Base-by-base conservation (phyloP, 164 flowering plant genomes). In the Hamamelis virginiana region DNA sequence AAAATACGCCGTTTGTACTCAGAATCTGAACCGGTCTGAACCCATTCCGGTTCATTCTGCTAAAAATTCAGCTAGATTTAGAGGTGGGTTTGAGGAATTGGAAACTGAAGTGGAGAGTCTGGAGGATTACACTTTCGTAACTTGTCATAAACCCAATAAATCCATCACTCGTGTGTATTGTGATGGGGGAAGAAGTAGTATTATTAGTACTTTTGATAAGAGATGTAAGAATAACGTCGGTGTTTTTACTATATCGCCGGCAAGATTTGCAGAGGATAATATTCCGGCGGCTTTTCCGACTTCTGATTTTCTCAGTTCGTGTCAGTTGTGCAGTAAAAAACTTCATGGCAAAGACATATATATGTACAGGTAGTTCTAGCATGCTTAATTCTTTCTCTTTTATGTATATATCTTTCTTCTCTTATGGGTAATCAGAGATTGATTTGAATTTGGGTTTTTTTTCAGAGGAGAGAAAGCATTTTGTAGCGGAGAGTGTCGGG, bases 391-490 rank as follows among this genome's bases (percentile, higher is more conserved):
- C n/a, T 6, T 50, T 15, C n/a, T 15, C 5, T n/a, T n/a, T n/a
- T n/a, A n/a, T n/a, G n/a, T n/a, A n/a, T n/a, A n/a, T n/a, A n/a
- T n/a, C n/a, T n/a, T n/a, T n/a, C n/a, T n/a, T n/a, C n/a, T n/a
- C n/a, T n/a, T n/a, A n/a, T n/a, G n/a, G n/a, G n/a, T n/a, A n/a
- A n/a, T n/a, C n/a, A n/a, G n/a, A n/a, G n/a, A n/a, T n/a, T n/a
- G n/a, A n/a, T n/a, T n/a, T n/a, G n/a, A n/a, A n/a, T n/a, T n/a
- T n/a, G n/a, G n/a, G n/a, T n/a, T n/a, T n/a, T n/a, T n/a, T n/a
- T n/a, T n/a, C n/a, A n/a, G n/a, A n/a, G 92, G 96, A 26, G 96
- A 90, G 80, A 90, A 86, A 64, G 96, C 87, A 25, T 90, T 88
- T 67, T 90, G 93, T 48, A 90, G 96, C 74, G 18, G 70, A 1